A percentile compares a stretch with the other conserved stretches of the same genome.
phyloP scores from a whole-genome alignment of 257 asterid species.

The Rubia yunnanensis region DNA sequence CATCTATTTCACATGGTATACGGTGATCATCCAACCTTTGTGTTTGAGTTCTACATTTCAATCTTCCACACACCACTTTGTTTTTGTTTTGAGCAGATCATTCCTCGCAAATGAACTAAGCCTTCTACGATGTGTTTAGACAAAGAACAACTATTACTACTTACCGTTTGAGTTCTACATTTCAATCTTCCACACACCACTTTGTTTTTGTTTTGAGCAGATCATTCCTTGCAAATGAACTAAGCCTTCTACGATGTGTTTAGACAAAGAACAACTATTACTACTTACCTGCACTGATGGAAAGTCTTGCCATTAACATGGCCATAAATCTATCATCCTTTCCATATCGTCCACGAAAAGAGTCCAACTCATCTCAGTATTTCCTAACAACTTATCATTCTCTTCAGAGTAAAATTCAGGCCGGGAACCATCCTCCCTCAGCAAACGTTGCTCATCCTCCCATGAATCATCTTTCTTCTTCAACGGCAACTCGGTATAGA shows the following conservation, averaged over 20 bases:
- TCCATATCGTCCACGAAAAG: constrained; percentile 76
- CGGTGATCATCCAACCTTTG: too few species aligned
- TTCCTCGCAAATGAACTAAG: not conserved
- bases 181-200: too few species aligned
- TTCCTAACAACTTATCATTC: constrained; percentile 75
- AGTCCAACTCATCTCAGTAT: constrained; percentile 70
- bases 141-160: not conserved
- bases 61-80: too few species aligned
- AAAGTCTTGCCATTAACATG: constrained; percentile 75
- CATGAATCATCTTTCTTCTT: constrained; percentile 30
- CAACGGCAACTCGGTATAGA: constrained; percentile 47
- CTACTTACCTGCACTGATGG: constrained; percentile 81
- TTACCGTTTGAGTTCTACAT: too few species aligned
- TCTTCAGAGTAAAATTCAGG: constrained; percentile 87
- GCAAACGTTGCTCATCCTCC: constrained; percentile 21
- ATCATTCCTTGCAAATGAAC: too few species aligned
- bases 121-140: not conserved
- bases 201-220: too few species aligned
- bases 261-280: not conserved
- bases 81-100: too few species aligned
- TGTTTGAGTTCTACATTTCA: too few species aligned
- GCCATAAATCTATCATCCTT: constrained; percentile 79
- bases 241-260: not conserved
- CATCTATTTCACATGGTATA: too few species aligned
- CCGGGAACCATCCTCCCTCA: constrained; percentile 59